A percentile compares a stretch with the other conserved stretches of the same genome.
These are phyloP conservation scores for Eucommia ulmoides DNA, from an alignment of 257 asterid genomes.

Conservation along the genomic window DNA sequence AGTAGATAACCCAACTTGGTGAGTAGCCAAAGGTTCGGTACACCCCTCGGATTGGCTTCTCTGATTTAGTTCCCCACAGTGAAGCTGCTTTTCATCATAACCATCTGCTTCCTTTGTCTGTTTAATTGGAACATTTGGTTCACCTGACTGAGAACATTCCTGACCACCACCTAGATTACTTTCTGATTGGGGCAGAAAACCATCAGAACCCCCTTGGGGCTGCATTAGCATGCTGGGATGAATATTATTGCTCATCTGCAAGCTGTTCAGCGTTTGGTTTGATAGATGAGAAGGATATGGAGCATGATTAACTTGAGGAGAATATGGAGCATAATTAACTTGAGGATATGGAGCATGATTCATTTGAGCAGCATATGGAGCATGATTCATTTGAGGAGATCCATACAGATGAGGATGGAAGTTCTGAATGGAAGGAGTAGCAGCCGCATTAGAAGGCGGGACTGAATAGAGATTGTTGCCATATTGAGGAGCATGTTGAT, in stretches of 20 bases:
- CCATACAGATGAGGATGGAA: constrained; percentile 9
- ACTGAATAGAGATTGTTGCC: constrained; percentile 27
- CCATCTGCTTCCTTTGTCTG: no score
- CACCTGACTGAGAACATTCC: no score
- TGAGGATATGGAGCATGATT: no score
- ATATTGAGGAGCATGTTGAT: constrained; percentile 8
- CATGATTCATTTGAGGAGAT: constrained; percentile 8
- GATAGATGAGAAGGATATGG: constrained; percentile 1
- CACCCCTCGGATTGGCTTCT: no score
- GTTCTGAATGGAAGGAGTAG: constrained; percentile 10
- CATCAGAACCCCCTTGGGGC: constrained; percentile 18
- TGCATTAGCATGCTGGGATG: constrained; percentile 10
- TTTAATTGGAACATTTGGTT: no score
- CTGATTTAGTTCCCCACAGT: no score
- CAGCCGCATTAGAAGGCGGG: constrained; percentile 17
- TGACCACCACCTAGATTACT: no score
- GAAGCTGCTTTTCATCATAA: no score
- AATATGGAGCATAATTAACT: no score
- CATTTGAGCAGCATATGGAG: constrained; percentile 1
- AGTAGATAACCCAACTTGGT: no score
- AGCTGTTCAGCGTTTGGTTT: background rate
- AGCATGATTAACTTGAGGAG: constrained; percentile 9
- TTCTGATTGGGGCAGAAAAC: constrained; percentile 23
- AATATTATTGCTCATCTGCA: background rate
- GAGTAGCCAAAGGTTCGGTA: no score